Evolutionary conservation across 768 basidiomycete species (phyloP), one percentile per base, ranked within the genome.

Genomic region (Agrocybe chaxingu): DNA sequence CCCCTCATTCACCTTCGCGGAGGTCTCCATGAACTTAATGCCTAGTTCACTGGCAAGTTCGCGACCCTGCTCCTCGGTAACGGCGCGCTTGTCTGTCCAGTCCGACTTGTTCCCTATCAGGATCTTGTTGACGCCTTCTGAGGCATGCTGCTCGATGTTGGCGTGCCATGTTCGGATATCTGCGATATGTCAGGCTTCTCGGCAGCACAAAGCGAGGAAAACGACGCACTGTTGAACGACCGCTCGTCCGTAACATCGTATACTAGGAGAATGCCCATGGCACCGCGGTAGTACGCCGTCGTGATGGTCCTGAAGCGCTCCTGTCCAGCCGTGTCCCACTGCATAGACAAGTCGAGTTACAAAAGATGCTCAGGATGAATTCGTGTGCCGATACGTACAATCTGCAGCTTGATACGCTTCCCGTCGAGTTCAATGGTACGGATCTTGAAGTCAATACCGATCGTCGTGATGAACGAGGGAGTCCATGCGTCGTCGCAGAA

Each of bases 401-500:
- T 98, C 71, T 98, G 96, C n/a, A 98, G 81, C 73, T 98, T 98
- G 68, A 98, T 94, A 40, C 92, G 84, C 75, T 98, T 98, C 36
- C 96, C 96, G 61, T 98, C 96, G 44, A 98, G 80, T 69, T 98
- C 95, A 66, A 98, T 98, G 45, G 95, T 98, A 32, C 96, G 86
- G 71, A 98, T 98, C 86, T 95, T 96, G 80, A 97, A 97, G 82
- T 97, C 94, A 59, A 98, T 95, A 52, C 96, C 97, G 69, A 99
- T 99, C 50, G 97, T 99, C 50, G 95, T 98, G 72, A 98, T 98
- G 77, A 98, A 98, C 39, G 91, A 94, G 42, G 95, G 95, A 32
- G 97, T 98, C 94, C 95, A 99, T 56, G 95, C 91, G 71, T 99
- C 97, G 76, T 98, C 97, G 67, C 94, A 98, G 83, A 99, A 99